Base-by-base conservation (phyloP, 1,139 yeast genomes). In the Yamadazyma sp. region DNA sequence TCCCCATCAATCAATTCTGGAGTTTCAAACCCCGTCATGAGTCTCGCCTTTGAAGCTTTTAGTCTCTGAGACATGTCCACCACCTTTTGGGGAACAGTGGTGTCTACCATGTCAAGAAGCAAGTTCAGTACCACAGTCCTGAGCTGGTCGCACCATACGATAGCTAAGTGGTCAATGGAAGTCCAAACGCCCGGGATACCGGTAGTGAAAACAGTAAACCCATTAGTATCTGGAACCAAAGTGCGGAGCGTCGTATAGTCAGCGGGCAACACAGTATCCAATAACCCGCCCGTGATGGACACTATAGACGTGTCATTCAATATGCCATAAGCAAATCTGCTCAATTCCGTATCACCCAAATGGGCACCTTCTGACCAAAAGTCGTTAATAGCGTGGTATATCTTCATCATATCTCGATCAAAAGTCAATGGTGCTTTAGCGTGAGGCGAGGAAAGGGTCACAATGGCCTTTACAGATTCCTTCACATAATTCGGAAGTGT, bases 101-200 rank as follows among this genome's bases (percentile, higher is more conserved):
- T 57, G 52, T 87, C 85, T 2, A 79, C 75, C 14, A 85, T 69
- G 31, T 78, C 83, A 33, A 87, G 63, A 23, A 94, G 56, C 0
- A 81, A 64, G 34, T 70, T 67, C 10, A 87, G 84, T 2, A 92
- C 50, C 6, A 74, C 77, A 31, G 74, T 69, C 40, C 98, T 74
- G 30, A 89, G 64, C 58, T 92, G 98, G 44, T 83, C 86, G 62
- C 99, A 94, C 99, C 99, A 94, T 1, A 91, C 96, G 39, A 94
- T 83, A 0, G 98, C 98, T 50, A 89, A 73, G 62, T 94, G 99
- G 59, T 94, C 98, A 33, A 91, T 81, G 0, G 97, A 87, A 0
- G 96, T 83, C 96, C 98, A 92, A 0, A 92, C 97, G 6, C 74
- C 75, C 0, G 96, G 96, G 8, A 92, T 85, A 0, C 96, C 89